Evolutionary conservation across 768 basidiomycete species (phyloP).

Genomic region (Gymnopilus dilepis): DNA sequence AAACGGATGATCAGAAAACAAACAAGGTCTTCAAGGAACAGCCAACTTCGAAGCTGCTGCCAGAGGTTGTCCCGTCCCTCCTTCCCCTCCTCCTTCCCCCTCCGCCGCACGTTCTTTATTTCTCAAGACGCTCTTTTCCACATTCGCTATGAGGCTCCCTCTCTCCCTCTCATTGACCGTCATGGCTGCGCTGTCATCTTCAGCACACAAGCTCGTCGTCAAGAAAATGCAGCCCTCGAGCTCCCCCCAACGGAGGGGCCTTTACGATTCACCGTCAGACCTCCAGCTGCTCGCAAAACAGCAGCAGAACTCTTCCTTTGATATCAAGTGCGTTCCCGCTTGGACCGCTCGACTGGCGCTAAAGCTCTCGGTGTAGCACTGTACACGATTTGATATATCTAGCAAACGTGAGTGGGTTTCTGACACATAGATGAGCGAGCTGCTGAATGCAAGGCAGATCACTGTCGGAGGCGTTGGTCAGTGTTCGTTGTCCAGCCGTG

Average conservation of each 20-base stretch:
- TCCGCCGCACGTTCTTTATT: slow-evolving; percentile 33
- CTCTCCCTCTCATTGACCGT: slow-evolving; percentile 44
- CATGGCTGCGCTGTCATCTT: slow-evolving; percentile 41
- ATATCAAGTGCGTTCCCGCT: slow-evolving; percentile 46
- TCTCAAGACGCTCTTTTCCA: slow-evolving; percentile 30
- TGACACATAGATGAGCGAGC: not conserved
- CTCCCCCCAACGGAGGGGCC: slow-evolving; percentile 43
- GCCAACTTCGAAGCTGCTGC: slow-evolving; percentile 1
- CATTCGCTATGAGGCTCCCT: slow-evolving; percentile 46
- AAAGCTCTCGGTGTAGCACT: slow-evolving; percentile 50
- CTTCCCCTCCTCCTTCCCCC: slow-evolving; percentile 22
- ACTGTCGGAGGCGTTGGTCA: slow-evolving; percentile 66
- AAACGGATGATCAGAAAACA: slow-evolving; percentile 20
- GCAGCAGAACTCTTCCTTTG: slow-evolving; percentile 38
- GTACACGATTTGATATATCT: slow-evolving; percentile 81
- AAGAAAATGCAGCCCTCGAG: slow-evolving; percentile 45
- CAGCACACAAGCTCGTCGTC: slow-evolving; percentile 52
- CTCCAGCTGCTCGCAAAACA: slow-evolving; percentile 41
- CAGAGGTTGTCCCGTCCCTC: slow-evolving; percentile 15
- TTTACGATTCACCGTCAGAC: slow-evolving; percentile 30
- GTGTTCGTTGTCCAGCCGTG: slow-evolving; percentile 24
- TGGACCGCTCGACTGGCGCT: slow-evolving; percentile 11
- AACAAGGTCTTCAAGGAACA: slow-evolving; percentile 21
- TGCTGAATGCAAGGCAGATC: slow-evolving; percentile 48
- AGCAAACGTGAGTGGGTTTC: slow-evolving; percentile 60